Conservation (phyloP, 805 yeast genomes). For the Jamesozyma rosinii region DNA sequence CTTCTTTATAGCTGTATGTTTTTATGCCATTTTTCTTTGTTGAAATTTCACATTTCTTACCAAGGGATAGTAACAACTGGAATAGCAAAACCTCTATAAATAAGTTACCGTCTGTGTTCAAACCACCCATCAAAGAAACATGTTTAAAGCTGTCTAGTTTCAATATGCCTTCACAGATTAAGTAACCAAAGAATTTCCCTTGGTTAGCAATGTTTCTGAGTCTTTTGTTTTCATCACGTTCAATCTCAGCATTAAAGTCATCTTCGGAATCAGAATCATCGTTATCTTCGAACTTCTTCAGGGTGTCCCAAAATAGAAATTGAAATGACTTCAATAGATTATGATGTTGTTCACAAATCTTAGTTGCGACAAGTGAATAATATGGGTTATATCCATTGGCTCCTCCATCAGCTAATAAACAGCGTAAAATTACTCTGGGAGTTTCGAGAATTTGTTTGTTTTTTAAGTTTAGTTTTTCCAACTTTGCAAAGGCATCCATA, state of each 20-base stretch:
- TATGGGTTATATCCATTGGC: constrained; percentile 72
- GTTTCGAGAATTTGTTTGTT: constrained; percentile 78
- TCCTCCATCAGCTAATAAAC: constrained; percentile 61
- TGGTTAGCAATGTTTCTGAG: constrained; percentile 55
- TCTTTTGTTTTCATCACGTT: constrained; percentile 44
- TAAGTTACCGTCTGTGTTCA: constrained; percentile 49
- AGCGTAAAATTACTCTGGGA: constrained; percentile 75
- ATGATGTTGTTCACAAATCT: constrained; percentile 61
- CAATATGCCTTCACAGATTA: constrained; percentile 65
- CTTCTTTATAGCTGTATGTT: constrained; percentile 22
- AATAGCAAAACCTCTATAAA: constrained; percentile 69
- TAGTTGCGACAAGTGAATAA: constrained; percentile 70
- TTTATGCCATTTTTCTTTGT: constrained; percentile 27
- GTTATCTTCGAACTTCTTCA: constrained; percentile 60
- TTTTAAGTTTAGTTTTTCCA: constrained; percentile 72
- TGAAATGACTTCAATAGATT: constrained; percentile 75
- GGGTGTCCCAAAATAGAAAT: constrained; percentile 78
- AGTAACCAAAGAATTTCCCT: constrained; percentile 71
- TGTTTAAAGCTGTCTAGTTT: constrained; percentile 65
- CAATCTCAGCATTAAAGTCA: constrained; percentile 29
- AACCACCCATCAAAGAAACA: constrained; percentile 61
- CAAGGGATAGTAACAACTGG: constrained; percentile 55
- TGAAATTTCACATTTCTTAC: constrained; percentile 49
- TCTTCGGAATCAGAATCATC: constrained; percentile 30
- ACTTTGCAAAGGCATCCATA: constrained; percentile 72